A percentile compares a stretch with the other conserved stretches of the same genome.
These are phyloP conservation scores for Rosa hybrid DNA, from an alignment of 331 rosid species.

Conservation along the genomic window DNA sequence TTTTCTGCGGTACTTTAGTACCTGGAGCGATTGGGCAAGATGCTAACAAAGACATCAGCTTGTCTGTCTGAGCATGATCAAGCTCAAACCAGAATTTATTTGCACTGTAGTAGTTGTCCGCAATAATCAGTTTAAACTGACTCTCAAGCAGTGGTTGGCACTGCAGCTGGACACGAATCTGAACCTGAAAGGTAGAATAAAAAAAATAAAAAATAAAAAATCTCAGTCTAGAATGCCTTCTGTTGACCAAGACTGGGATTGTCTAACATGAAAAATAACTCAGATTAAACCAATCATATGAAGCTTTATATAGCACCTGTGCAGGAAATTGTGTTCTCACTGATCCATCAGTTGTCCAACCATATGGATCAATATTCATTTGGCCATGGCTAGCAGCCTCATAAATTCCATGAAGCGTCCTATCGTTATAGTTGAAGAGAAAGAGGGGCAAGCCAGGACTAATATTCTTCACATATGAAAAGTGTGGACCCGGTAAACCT, in stretches of 20 bases:
- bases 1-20: slow-evolving; percentile 25
- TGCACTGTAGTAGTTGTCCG: slow-evolving; percentile 54
- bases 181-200: slow-evolving; percentile 48
- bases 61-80: slow-evolving; percentile 64
- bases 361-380: slow-evolving; percentile 76
- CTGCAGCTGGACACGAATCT: slow-evolving; percentile 45
- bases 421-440: slow-evolving; percentile 78
- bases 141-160: slow-evolving; percentile 72
- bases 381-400: slow-evolving; percentile 76
- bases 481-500: slow-evolving; percentile 75
- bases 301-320: slow-evolving; percentile 53
- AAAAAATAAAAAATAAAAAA: neutral
- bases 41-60: slow-evolving; percentile 45
- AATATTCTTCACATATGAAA: slow-evolving; percentile 68
- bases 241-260: slow-evolving; percentile 8
- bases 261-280: neutral
- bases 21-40: slow-evolving; percentile 48
- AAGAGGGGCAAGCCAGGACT: slow-evolving; percentile 79
- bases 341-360: slow-evolving; percentile 64
- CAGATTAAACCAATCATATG: neutral
- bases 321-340: slow-evolving; percentile 80
- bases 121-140: slow-evolving; percentile 55
- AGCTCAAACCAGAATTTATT: slow-evolving; percentile 83
- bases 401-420: slow-evolving; percentile 76
- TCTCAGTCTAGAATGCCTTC: slow-evolving; percentile 17